These are phyloP conservation scores for Cairneyella variabilis DNA, from an alignment of 495 filamentous ascomycete genomes.

Conservation along the genomic window DNA sequence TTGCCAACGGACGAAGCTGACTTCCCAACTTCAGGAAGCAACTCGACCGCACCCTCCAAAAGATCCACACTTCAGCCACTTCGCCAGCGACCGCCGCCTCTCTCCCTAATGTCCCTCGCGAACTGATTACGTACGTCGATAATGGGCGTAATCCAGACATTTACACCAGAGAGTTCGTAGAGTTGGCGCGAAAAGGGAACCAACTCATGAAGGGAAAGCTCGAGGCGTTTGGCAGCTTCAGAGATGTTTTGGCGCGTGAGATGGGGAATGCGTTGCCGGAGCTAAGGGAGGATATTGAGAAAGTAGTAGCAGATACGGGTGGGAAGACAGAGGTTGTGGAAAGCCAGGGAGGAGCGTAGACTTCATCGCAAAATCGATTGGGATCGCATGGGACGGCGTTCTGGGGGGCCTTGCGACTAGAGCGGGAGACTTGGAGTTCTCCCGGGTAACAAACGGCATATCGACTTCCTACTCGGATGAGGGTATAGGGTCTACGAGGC, in stretches of 20 bases:
- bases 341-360: background rate
- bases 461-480: too few species aligned
- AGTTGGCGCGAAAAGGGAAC: constrained; percentile 79
- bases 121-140: constrained; percentile 92
- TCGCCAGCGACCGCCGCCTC: constrained; percentile 25
- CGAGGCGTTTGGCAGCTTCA: constrained; percentile 73
- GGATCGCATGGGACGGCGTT: background rate
- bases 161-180: constrained; percentile 96
- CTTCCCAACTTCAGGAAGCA: constrained; percentile 18
- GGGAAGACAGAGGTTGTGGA: constrained; percentile 9
- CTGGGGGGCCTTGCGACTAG: too few species aligned
- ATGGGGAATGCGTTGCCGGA: constrained; percentile 78
- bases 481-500: too few species aligned
- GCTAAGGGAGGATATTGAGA: constrained; percentile 62
- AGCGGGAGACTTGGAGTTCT: too few species aligned
- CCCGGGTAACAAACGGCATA: too few species aligned
- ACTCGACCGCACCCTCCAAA: constrained; percentile 35
- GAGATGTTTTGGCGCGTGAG: constrained; percentile 77
- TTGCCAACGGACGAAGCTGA: background rate
- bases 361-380: background rate
- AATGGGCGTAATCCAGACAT: constrained; percentile 93
- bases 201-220: constrained; percentile 81
- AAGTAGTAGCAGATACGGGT: constrained; percentile 48
- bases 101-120: constrained; percentile 65
- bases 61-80: constrained; percentile 32